phyloP scores from a whole-genome alignment of 1,284 basidiomycete genomes.

The Apiotrichum porosum region DNA sequence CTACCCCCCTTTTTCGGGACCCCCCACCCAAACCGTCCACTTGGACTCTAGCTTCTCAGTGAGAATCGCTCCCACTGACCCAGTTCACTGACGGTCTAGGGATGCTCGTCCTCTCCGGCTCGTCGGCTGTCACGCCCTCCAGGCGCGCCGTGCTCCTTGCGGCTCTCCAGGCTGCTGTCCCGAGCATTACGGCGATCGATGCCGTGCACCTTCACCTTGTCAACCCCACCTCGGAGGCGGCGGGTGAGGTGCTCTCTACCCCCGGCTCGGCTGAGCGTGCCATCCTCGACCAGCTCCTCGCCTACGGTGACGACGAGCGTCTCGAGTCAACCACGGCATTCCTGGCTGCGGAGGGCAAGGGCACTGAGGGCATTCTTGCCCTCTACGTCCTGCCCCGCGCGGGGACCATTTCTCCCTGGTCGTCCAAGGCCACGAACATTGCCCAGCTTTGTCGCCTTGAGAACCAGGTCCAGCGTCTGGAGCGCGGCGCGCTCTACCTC shows the following conservation, averaged over 20 bases:
- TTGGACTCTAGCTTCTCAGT: constrained; percentile 1
- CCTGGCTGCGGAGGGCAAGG: constrained; percentile 24
- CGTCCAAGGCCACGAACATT: constrained; percentile 96
- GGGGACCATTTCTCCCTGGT: constrained; percentile 87
- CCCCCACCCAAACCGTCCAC: background rate
- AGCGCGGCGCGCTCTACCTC: constrained; percentile 73
- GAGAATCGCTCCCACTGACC: background rate
- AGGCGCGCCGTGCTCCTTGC: constrained; percentile 67
- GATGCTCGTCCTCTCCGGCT: constrained; percentile 59
- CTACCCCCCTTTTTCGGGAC: background rate
- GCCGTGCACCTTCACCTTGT: constrained; percentile 85
- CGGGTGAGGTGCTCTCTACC: constrained; percentile 55
- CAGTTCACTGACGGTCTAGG: too few species aligned
- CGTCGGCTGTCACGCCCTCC: constrained; percentile 63
- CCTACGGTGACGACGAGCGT: constrained; percentile 72
- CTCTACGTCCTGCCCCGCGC: constrained; percentile 73
- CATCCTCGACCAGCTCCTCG: constrained; percentile 69
- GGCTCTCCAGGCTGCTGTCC: constrained; percentile 57
- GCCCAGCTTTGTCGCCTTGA: constrained; percentile 77
- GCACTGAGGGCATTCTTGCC: constrained; percentile 49
- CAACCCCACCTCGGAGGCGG: constrained; percentile 55
- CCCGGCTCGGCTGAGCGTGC: constrained; percentile 52
- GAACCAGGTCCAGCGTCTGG: constrained; percentile 67
- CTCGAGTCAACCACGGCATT: constrained; percentile 37
- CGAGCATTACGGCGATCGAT: constrained; percentile 65